Percentiles rank a stretch among this genome's conserved stretches.
Conservation (phyloP, 176 grass and related monocot species). For the Microstegium vimineum region DNA sequence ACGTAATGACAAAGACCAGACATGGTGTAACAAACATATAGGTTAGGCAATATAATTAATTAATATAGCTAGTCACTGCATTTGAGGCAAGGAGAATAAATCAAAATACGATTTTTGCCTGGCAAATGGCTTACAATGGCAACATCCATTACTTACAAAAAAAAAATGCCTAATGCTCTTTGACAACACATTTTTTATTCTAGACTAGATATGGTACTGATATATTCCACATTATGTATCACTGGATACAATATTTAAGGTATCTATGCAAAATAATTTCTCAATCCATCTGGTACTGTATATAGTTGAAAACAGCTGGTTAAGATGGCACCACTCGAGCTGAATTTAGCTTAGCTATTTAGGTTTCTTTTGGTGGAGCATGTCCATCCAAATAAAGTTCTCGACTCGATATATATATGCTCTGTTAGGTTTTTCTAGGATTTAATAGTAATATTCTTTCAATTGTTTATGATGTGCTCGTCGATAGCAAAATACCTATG, state of each 20-base stretch:
- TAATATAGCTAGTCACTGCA: background rate
- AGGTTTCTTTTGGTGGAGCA: background rate
- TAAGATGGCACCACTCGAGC: background rate
- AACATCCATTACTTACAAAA: background rate
- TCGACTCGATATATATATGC: fast-evolving
- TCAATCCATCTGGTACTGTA: background rate
- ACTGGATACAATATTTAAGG: slow-evolving; percentile 47
- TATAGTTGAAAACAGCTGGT: background rate
- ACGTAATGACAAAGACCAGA: slow-evolving; percentile 25
- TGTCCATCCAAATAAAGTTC: background rate
- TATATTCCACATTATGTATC: slow-evolving; percentile 30
- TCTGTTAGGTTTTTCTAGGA: background rate
- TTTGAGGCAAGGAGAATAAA: slow-evolving; percentile 38
- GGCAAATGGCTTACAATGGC: slow-evolving; percentile 22
- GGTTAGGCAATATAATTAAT: background rate
- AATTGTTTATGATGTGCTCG: background rate
- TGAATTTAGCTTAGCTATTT: background rate
- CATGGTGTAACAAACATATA: slow-evolving; percentile 5
- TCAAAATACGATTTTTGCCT: slow-evolving; percentile 11
- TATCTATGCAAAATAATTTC: slow-evolving; percentile 30
- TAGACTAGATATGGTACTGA: slow-evolving; percentile 41
- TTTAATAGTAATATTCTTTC: background rate
- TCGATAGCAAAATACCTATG: background rate
- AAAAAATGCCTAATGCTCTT: slow-evolving; percentile 25
- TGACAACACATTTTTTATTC: slow-evolving; percentile 31